Conservation (phyloP, 2,329 filamentous ascomycete species). For the Trichoderma gracile region DNA sequence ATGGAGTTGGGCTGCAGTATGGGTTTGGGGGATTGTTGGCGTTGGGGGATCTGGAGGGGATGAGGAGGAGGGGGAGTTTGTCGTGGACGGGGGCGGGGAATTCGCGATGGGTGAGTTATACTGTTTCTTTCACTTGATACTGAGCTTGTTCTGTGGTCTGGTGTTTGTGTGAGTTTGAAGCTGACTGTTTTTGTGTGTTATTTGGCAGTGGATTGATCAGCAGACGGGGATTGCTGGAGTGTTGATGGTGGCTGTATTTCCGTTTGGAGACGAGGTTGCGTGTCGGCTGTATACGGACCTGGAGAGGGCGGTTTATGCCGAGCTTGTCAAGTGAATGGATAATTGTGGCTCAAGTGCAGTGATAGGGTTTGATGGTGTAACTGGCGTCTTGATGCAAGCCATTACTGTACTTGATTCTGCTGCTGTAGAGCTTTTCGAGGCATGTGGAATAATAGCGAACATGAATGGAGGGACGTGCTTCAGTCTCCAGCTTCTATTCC, state of each 20-base stretch:
- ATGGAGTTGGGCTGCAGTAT: conserved; percentile 38
- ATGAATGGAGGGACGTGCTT: too few species aligned
- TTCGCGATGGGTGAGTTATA: conserved; percentile 44
- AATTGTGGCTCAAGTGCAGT: too few species aligned
- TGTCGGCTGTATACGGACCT: conserved; percentile 43
- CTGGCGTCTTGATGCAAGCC: background rate
- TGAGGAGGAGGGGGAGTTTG: conserved; percentile 44
- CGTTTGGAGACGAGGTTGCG: conserved; percentile 42
- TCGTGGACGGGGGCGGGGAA: conserved; percentile 49
- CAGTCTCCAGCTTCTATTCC: background rate
- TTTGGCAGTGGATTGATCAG: conserved; percentile 40
- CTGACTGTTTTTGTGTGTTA: background rate
- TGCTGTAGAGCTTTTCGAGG: too few species aligned
- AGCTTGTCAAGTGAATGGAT: conserved; percentile 15
- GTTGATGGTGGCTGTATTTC: conserved; percentile 43
- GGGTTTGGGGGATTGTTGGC: conserved; percentile 45
- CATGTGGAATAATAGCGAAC: too few species aligned
- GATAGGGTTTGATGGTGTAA: background rate
- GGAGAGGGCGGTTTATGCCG: conserved; percentile 43
- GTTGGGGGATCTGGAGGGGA: conserved; percentile 42
- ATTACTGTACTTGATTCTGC: too few species aligned
- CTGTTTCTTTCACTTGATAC: too few species aligned
- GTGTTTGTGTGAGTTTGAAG: background rate
- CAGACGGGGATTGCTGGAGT: conserved; percentile 44
- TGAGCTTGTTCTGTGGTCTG: background rate